A percentile compares a stretch with the other conserved stretches of the same genome.
These are phyloP conservation scores for Neurospora sp. DNA, from an alignment of 495 filamentous ascomycete genomes.

Conservation along the genomic window DNA sequence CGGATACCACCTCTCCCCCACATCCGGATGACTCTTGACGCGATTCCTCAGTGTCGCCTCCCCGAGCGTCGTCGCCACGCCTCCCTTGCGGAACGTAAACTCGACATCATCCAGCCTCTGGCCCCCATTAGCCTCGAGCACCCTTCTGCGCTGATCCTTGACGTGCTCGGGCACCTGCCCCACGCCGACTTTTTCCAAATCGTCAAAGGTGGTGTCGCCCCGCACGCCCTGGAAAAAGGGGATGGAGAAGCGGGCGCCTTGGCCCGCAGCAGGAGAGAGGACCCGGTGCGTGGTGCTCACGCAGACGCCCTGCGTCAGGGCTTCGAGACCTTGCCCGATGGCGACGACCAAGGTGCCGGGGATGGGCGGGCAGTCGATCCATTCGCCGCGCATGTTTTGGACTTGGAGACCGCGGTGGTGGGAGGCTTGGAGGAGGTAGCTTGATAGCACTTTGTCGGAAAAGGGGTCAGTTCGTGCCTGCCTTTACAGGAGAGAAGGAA, in stretches of 20 bases:
- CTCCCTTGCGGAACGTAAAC: constrained; percentile 63
- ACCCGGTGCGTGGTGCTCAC: constrained; percentile 82
- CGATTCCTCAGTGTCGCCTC: constrained; percentile 79
- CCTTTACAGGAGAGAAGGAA: neutral
- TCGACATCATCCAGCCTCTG: constrained; percentile 55
- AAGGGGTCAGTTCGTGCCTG: neutral
- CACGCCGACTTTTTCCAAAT: constrained; percentile 46
- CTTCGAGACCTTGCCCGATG: constrained; percentile 88
- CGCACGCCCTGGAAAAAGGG: constrained; percentile 92
- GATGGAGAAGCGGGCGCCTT: constrained; percentile 69
- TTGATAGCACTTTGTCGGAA: constrained; percentile 47
- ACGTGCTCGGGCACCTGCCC: constrained; percentile 59
- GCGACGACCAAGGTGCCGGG: constrained; percentile 68
- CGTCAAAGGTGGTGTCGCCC: constrained; percentile 69
- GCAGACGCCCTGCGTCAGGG: constrained; percentile 81
- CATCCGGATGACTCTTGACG: constrained; percentile 85
- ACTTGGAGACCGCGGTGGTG: constrained; percentile 75
- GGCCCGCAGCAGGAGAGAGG: constrained; percentile 48
- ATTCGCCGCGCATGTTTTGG: constrained; percentile 67
- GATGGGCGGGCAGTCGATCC: constrained; percentile 67
- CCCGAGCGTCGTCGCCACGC: constrained; percentile 53
- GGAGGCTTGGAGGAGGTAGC: constrained; percentile 80
- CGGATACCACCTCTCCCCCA: constrained; percentile 78
- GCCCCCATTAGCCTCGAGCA: constrained; percentile 40
- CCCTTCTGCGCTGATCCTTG: constrained; percentile 41